Evolutionary conservation across 345 rosid genomes (phyloP).

Genomic region (Eucalyptus lansdowneana): DNA sequence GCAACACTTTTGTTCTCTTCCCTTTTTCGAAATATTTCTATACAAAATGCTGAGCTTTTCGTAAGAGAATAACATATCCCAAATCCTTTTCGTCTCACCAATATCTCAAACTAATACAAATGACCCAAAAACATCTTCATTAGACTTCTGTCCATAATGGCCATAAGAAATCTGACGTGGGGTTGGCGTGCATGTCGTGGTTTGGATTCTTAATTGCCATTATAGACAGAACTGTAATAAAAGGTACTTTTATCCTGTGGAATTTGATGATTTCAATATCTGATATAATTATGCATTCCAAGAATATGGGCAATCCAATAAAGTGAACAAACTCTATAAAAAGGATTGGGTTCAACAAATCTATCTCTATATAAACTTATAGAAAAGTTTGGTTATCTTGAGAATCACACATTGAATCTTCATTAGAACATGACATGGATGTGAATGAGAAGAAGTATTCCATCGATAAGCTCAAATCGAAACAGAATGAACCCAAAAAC

Average conservation of each 20-base stretch:
- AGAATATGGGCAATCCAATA: neutral
- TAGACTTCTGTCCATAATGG: too few species aligned
- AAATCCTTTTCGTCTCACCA: too few species aligned
- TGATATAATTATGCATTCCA: neutral
- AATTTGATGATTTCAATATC: neutral
- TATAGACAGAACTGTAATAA: too few species aligned
- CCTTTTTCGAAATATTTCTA: too few species aligned
- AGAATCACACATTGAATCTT: neutral
- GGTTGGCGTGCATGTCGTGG: accelerated
- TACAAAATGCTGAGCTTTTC: too few species aligned
- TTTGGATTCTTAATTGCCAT: too few species aligned
- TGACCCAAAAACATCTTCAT: too few species aligned
- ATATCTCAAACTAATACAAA: too few species aligned
- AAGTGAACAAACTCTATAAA: neutral
- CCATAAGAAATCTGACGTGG: too few species aligned
- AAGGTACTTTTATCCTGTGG: neutral
- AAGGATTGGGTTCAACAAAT: neutral
- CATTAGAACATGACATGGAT: neutral
- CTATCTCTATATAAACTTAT: neutral
- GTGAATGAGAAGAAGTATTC: neutral
- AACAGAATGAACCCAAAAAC: neutral
- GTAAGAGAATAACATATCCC: too few species aligned
- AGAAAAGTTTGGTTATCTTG: neutral
- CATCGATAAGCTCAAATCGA: neutral
- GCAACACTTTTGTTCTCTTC: too few species aligned